These are phyloP conservation scores for Panicum miliaceum DNA, from an alignment of 176 grass and related monocot genomes.

Conservation along the genomic window DNA sequence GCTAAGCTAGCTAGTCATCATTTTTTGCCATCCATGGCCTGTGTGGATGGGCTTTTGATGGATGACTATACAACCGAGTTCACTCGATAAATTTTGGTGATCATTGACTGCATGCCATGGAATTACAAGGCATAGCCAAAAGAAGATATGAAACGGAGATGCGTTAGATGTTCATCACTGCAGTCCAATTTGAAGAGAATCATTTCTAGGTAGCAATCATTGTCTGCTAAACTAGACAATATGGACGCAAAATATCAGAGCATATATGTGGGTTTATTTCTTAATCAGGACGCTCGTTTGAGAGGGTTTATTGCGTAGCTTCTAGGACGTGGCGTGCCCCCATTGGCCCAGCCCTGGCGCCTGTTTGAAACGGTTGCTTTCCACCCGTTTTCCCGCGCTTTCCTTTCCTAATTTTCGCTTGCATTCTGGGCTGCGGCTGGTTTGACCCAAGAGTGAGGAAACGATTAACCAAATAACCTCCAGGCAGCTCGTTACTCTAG, in stretches of 20 bases:
- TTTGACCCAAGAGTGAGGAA: conserved; percentile 11
- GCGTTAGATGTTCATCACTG: neutral
- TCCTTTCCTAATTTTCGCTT: neutral
- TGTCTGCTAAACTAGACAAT: neutral
- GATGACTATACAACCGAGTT: neutral
- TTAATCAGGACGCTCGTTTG: neutral
- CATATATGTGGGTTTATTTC: neutral
- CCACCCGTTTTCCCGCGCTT: neutral
- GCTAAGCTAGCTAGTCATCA: neutral
- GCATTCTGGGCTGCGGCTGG: neutral
- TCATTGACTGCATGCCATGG: neutral
- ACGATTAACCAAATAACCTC: neutral
- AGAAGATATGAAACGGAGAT: neutral
- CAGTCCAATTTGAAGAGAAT: neutral
- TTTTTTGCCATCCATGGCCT: neutral
- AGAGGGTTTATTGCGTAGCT: neutral
- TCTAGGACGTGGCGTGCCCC: neutral
- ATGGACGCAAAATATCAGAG: neutral
- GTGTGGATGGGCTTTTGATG: neutral
- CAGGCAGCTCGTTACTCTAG: neutral
- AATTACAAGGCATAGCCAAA: neutral
- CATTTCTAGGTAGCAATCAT: neutral
- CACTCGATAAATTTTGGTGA: neutral
- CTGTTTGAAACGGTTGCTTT: neutral
- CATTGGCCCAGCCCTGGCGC: neutral